phyloP scores from a whole-genome alignment of 805 yeast genomes.

The Wickerhamomyces subpelliculosus region DNA sequence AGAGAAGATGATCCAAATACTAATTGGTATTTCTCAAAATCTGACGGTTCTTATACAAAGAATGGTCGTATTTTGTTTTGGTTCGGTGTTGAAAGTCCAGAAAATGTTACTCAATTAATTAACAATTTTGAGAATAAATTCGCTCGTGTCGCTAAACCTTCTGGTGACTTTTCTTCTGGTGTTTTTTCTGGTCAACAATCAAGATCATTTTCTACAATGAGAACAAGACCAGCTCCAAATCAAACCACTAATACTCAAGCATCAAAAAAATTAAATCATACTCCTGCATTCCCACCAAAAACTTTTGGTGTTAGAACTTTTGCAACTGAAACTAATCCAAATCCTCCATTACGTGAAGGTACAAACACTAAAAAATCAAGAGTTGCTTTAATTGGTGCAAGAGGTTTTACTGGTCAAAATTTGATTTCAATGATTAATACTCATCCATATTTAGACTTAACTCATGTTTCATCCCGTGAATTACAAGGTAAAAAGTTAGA shows the following conservation, averaged over 20 bases:
- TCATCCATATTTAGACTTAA: slow-evolving; percentile 82
- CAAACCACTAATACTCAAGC: not conserved
- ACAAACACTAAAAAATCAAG: slow-evolving; percentile 54
- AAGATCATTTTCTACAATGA: slow-evolving; percentile 43
- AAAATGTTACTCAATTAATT: slow-evolving; percentile 57
- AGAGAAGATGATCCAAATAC: slow-evolving; percentile 86
- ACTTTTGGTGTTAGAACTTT: slow-evolving; percentile 23
- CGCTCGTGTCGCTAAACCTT: slow-evolving; percentile 25
- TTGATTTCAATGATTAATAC: slow-evolving; percentile 77
- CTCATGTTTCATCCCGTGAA: slow-evolving; percentile 96
- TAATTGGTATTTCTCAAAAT: slow-evolving; percentile 84
- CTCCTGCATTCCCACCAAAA: slow-evolving; percentile 12
- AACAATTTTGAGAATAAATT: slow-evolving; percentile 38
- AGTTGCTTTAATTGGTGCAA: slow-evolving; percentile 95
- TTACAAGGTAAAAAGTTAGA: slow-evolving; percentile 77
- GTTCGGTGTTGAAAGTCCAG: slow-evolving; percentile 75
- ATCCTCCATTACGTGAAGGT: slow-evolving; percentile 66
- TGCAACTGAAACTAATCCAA: slow-evolving; percentile 46
- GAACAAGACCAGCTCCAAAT: slow-evolving; percentile 11
- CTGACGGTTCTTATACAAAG: slow-evolving; percentile 89
- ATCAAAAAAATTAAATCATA: slow-evolving; percentile 18
- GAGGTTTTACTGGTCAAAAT: slow-evolving; percentile 96
- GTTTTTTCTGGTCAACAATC: slow-evolving; percentile 43
- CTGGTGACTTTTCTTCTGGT: slow-evolving; percentile 31
- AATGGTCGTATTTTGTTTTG: slow-evolving; percentile 89